Evolutionary conservation across 768 basidiomycete genomes (phyloP).

Genomic region (Leccinum fibrillosum): DNA sequence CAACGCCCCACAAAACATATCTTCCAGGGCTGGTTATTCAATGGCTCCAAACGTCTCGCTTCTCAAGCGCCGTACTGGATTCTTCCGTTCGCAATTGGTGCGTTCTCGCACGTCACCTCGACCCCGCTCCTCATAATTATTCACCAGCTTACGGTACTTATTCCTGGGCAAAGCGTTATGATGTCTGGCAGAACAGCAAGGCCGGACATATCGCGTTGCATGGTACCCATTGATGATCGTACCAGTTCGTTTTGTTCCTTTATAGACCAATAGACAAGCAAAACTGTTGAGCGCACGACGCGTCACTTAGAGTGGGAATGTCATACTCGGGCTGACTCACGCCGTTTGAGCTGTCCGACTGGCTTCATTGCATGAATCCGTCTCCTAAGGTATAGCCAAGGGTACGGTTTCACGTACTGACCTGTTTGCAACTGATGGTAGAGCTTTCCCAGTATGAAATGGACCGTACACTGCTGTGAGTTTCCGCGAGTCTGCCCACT

Average conservation of each 20-base stretch:
- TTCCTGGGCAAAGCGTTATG: slow-evolving; percentile 67
- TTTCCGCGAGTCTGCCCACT: neutral
- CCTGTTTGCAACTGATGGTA: neutral
- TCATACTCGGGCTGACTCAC: neutral
- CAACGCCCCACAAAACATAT: slow-evolving; percentile 70
- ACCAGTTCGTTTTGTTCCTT: neutral
- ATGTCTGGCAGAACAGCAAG: slow-evolving; percentile 73
- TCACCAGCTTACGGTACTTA: slow-evolving; percentile 73
- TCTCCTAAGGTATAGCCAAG: neutral
- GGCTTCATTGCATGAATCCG: neutral
- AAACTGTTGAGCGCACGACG: neutral
- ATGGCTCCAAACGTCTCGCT: slow-evolving; percentile 76
- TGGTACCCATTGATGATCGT: slow-evolving; percentile 11
- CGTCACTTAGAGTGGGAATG: neutral
- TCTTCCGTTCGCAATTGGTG: slow-evolving; percentile 75
- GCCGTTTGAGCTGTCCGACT: neutral
- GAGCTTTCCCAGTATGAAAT: neutral
- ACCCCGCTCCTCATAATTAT: neutral
- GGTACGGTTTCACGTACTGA: neutral
- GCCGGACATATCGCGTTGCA: slow-evolving; percentile 57
- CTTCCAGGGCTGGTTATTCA: slow-evolving; percentile 77
- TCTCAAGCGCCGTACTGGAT: slow-evolving; percentile 75
- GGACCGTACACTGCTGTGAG: neutral
- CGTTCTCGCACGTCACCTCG: slow-evolving; percentile 28
- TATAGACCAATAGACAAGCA: neutral